Evolutionary conservation across 306 rosid genomes (phyloP).

Genomic region (Vigna angularis): DNA sequence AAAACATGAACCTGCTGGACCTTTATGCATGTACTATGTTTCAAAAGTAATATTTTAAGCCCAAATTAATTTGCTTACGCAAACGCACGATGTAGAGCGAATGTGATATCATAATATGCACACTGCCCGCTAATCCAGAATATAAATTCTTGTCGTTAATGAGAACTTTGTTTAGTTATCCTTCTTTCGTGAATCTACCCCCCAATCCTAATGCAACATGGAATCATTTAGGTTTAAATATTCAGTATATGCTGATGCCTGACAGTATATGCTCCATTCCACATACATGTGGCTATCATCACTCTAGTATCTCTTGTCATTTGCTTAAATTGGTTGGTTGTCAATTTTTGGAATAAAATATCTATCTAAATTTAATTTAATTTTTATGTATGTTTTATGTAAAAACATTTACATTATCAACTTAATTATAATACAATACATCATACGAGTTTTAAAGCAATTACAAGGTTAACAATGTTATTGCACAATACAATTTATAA

Average conservation of each 20-base stretch:
- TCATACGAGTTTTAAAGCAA: no score
- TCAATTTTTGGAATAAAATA: conserved; percentile 3
- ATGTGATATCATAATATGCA: not conserved
- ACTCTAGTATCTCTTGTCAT: not conserved
- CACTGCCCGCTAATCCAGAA: not conserved
- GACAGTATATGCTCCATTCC: conserved; percentile 1
- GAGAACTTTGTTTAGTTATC: conserved; percentile 3
- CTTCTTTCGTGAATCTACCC: conserved; percentile 9
- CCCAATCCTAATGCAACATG: not conserved
- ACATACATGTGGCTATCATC: not conserved
- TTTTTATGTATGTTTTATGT: no score
- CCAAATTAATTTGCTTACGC: not conserved
- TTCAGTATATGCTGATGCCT: not conserved
- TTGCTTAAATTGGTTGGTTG: not conserved
- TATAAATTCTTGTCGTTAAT: not conserved
- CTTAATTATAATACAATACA: no score
- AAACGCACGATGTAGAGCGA: not conserved
- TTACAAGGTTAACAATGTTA: no score
- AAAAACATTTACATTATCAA: not conserved
- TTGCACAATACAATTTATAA: no score
- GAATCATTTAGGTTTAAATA: not conserved
- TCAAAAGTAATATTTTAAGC: not conserved
- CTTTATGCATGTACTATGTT: not conserved
- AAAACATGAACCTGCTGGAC: not conserved
- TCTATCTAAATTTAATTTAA: not conserved